A percentile compares a stretch with the other conserved stretches of the same genome.
Evolutionary conservation across 305 asterid species (phyloP).

Genomic region (Fraxinus ornus): DNA sequence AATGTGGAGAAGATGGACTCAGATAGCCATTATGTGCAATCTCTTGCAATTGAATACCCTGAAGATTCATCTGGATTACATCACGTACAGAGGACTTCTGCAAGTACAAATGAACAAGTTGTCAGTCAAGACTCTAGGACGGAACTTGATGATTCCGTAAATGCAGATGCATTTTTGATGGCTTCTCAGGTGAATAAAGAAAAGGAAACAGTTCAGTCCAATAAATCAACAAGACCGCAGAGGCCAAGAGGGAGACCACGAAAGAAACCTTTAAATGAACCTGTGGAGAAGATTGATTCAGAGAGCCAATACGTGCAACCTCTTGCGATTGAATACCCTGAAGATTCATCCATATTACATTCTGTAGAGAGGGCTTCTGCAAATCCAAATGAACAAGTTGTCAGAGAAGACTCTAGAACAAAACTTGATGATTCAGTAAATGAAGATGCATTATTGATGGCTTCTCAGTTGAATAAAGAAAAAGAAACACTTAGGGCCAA

Average conservation of each 20-base stretch:
- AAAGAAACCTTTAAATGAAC: slow-evolving; percentile 35
- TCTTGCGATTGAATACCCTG: slow-evolving; percentile 44
- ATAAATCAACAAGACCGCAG: slow-evolving; percentile 29
- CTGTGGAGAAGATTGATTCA: slow-evolving; percentile 28
- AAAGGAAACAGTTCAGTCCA: slow-evolving; percentile 4
- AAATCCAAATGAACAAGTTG: slow-evolving; percentile 22
- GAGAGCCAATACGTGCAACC: slow-evolving; percentile 32
- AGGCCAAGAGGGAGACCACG: slow-evolving; percentile 44
- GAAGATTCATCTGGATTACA: slow-evolving; percentile 29
- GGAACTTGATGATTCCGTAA: slow-evolving; percentile 23
- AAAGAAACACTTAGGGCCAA: slow-evolving; percentile 13
- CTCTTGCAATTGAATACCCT: slow-evolving; percentile 47
- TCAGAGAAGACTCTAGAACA: slow-evolving; percentile 27
- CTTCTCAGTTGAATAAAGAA: slow-evolving; percentile 37
- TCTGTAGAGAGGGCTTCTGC: slow-evolving; percentile 32
- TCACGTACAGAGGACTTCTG: slow-evolving; percentile 31
- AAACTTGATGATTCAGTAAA: slow-evolving; percentile 25
- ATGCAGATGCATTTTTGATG: slow-evolving; percentile 24
- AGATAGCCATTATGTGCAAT: slow-evolving; percentile 27
- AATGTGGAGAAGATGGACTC: slow-evolving; percentile 28
- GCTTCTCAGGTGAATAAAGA: slow-evolving; percentile 2
- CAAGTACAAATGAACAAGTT: slow-evolving; percentile 24
- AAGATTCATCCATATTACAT: slow-evolving; percentile 27
- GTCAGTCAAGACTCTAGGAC: slow-evolving; percentile 21
- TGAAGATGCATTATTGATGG: slow-evolving; percentile 21